Percentiles rank a stretch among this genome's conserved stretches.
Evolutionary conservation across 306 rosid genomes (phyloP).

Genomic region (Sindora glabra): DNA sequence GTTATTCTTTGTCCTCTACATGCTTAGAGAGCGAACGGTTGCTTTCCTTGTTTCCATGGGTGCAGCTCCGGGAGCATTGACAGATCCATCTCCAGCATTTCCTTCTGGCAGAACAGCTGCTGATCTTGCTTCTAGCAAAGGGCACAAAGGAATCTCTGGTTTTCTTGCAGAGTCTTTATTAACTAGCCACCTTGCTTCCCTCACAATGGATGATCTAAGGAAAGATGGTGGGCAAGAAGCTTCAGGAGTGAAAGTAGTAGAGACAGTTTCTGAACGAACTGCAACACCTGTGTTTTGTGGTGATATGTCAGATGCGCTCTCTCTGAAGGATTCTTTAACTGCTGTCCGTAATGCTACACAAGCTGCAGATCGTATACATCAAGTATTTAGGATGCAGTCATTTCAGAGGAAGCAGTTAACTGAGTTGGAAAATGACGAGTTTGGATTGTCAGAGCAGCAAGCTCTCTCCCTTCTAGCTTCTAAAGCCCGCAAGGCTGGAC

Average conservation of each 20-base stretch:
- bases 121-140: slow-evolving; percentile 68
- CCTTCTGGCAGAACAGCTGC: slow-evolving; percentile 57
- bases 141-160: slow-evolving; percentile 86
- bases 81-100: slow-evolving; percentile 75
- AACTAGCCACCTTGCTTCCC: slow-evolving; percentile 43
- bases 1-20: slow-evolving; percentile 12
- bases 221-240: slow-evolving; percentile 32
- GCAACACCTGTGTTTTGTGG: slow-evolving; percentile 48
- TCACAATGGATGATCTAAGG: slow-evolving; percentile 44
- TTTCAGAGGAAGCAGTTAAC: slow-evolving; percentile 57
- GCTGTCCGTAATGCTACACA: slow-evolving; percentile 83
- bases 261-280: slow-evolving; percentile 58
- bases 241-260: slow-evolving; percentile 40
- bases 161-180: slow-evolving; percentile 67
- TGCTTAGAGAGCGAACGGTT: slow-evolving; percentile 66
- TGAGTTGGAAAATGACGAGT: slow-evolving; percentile 35
- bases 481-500: slow-evolving; percentile 45
- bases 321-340: slow-evolving; percentile 73
- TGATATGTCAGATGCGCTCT: slow-evolving; percentile 48
- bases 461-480: slow-evolving; percentile 49
- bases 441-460: slow-evolving; percentile 42
- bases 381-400: slow-evolving; percentile 71
- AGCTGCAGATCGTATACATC: slow-evolving; percentile 78
- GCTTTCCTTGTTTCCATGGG: slow-evolving; percentile 56
- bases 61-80: slow-evolving; percentile 51